Evolutionary conservation across 2,329 filamentous ascomycete species (phyloP).

Genomic region (Aspergillus sp.): DNA sequence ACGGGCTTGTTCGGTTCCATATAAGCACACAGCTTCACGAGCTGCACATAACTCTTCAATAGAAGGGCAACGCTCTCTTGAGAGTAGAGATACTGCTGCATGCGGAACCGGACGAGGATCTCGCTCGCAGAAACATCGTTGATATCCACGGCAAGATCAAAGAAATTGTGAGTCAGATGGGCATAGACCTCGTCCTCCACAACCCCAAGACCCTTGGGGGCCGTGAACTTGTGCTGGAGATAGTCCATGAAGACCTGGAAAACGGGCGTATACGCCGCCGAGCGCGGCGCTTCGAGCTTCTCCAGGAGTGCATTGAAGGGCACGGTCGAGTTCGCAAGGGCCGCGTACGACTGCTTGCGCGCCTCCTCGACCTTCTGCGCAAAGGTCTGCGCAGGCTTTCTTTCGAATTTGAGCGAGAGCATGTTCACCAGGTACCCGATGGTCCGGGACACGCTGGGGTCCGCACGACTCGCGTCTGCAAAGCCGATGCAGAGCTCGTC

Average conservation of each 20-base stretch:
- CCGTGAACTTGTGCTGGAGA: constrained; percentile 24
- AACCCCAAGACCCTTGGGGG: constrained; percentile 12
- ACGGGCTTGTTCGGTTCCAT: not conserved
- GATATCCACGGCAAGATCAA: constrained; percentile 41
- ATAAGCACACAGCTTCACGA: not conserved
- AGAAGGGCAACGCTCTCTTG: constrained; percentile 25
- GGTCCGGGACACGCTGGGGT: constrained; percentile 31
- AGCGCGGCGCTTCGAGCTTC: constrained; percentile 43
- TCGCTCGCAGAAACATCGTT: constrained; percentile 29
- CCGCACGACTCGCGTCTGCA: constrained; percentile 45
- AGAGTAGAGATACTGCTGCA: constrained; percentile 35
- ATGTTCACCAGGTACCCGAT: constrained; percentile 53
- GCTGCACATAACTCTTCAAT: not conserved
- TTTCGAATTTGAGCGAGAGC: constrained; percentile 45
- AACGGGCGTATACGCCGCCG: constrained; percentile 43
- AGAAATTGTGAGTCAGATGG: constrained; percentile 20
- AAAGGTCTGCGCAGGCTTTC: constrained; percentile 20
- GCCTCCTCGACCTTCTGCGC: constrained; percentile 28
- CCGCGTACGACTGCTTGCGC: constrained; percentile 30
- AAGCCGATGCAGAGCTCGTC: constrained; percentile 50
- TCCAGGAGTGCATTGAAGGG: constrained; percentile 53
- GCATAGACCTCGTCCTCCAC: constrained; percentile 28
- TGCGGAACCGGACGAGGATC: constrained; percentile 19
- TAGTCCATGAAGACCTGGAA: constrained; percentile 55
- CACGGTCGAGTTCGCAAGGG: constrained; percentile 44